These are phyloP conservation scores for Biancaea sappan DNA, from an alignment of 306 rosid genomes.

Conservation along the genomic window DNA sequence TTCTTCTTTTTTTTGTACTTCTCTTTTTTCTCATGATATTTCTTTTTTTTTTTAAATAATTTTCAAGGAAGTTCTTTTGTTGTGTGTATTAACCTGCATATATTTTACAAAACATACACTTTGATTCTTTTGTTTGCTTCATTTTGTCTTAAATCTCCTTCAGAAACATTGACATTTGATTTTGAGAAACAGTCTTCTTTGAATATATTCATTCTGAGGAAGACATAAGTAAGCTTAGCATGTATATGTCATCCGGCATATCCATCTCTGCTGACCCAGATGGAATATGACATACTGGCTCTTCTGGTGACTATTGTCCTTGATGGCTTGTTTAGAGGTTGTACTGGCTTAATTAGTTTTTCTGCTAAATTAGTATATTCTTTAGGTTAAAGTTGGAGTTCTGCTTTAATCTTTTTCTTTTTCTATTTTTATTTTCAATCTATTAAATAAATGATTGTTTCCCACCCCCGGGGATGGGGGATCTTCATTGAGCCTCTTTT, in stretches of 20 bases:
- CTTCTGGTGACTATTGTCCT: slow-evolving; percentile 4
- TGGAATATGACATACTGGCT: not conserved
- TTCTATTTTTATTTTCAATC: not conserved
- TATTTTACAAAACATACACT: not conserved
- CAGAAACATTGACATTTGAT: not conserved
- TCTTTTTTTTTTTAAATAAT: not conserved
- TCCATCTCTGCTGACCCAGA: not conserved
- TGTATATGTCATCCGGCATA: not conserved
- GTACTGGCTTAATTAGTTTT: not conserved
- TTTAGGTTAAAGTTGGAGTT: not conserved
- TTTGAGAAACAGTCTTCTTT: not conserved
- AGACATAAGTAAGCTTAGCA: slow-evolving; percentile 1
- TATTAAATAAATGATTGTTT: no score
- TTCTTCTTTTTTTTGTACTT: not conserved
- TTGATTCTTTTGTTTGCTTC: not conserved
- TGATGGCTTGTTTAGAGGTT: slow-evolving; percentile 1
- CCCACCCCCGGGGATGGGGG: no score
- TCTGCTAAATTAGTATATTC: not conserved
- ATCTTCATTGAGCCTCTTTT: not conserved
- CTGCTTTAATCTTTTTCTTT: slow-evolving; percentile 18
- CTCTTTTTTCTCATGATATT: not conserved
- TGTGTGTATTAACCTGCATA: not conserved
- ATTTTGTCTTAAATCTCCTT: not conserved
- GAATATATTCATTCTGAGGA: no score
- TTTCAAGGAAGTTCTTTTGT: not conserved